phyloP scores from a whole-genome alignment of 345 rosid genomes.

The Salix viminalis region DNA sequence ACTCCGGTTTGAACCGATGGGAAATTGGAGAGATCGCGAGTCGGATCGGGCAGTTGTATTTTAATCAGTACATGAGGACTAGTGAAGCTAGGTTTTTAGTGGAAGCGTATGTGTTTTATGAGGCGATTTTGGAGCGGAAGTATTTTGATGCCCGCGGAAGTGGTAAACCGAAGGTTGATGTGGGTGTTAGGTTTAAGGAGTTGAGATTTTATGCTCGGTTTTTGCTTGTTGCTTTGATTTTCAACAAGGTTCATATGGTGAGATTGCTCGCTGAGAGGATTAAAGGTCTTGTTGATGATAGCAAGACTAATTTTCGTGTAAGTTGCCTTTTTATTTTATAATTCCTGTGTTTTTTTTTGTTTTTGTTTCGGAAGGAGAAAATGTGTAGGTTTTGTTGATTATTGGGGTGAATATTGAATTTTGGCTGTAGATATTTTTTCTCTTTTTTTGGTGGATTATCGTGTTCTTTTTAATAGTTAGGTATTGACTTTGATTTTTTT shows the following conservation, averaged over 20 bases:
- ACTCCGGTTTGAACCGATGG: constrained; percentile 85
- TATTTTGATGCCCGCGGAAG: constrained; percentile 57
- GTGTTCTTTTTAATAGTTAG: not conserved
- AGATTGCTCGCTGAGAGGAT: constrained; percentile 19
- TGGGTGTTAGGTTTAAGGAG: constrained; percentile 77
- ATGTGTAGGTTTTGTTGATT: not conserved
- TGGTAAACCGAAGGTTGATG: constrained; percentile 43
- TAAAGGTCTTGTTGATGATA: constrained; percentile 54
- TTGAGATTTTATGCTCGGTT: constrained; percentile 85
- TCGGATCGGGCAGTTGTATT: constrained; percentile 98
- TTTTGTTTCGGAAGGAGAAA: not conserved
- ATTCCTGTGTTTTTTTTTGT: not conserved
- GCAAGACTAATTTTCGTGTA: constrained; percentile 74
- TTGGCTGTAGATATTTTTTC: not conserved
- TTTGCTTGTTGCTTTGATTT: constrained; percentile 69
- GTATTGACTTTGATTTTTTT: not conserved
- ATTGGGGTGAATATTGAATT: not conserved
- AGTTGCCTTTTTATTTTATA: not conserved
- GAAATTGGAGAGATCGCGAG: constrained; percentile 99
- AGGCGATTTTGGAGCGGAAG: constrained; percentile 71
- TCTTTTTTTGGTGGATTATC: not conserved
- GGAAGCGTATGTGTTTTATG: constrained; percentile 87
- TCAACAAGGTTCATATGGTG: constrained; percentile 63
- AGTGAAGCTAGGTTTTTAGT: constrained; percentile 80
- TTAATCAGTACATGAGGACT: constrained; percentile 86